Conservation (phyloP, 2,329 filamentous ascomycete genomes). For the Mycogone perniciosa region DNA sequence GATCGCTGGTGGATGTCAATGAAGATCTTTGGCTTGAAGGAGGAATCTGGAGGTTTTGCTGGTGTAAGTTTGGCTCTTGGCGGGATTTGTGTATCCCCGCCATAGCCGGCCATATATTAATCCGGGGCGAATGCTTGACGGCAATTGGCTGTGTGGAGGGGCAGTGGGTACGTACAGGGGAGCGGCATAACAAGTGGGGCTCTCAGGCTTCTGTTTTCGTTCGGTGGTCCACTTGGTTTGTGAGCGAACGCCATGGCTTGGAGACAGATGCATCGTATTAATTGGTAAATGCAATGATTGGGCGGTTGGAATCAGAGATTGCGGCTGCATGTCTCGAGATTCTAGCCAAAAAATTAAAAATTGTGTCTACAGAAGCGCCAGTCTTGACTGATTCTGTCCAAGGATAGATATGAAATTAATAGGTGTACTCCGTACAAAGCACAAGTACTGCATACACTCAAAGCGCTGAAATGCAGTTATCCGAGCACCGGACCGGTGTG, state of each 20-base stretch:
- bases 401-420: too few relatives aligned
- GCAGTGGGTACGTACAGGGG: background rate
- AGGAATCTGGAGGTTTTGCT: background rate
- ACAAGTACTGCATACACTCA: too few relatives aligned
- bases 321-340: too few relatives aligned
- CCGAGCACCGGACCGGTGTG: too few relatives aligned
- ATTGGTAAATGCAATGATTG: background rate
- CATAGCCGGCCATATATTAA: background rate
- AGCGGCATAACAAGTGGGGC: background rate
- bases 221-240: background rate
- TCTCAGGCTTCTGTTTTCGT: background rate
- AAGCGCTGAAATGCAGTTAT: too few relatives aligned
- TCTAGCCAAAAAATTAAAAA: too few relatives aligned
- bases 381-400: too few relatives aligned
- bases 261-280: background rate
- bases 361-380: too few relatives aligned
- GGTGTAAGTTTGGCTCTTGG: background rate
- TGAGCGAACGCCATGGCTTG: background rate
- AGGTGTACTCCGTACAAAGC: too few relatives aligned
- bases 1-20: background rate
- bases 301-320: too few relatives aligned
- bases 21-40: background rate
- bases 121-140: background rate
- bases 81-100: background rate
- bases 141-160: background rate